These are phyloP conservation scores for Chimonanthus praecox DNA, from an alignment of 164 flowering plant species.

Conservation along the genomic window DNA sequence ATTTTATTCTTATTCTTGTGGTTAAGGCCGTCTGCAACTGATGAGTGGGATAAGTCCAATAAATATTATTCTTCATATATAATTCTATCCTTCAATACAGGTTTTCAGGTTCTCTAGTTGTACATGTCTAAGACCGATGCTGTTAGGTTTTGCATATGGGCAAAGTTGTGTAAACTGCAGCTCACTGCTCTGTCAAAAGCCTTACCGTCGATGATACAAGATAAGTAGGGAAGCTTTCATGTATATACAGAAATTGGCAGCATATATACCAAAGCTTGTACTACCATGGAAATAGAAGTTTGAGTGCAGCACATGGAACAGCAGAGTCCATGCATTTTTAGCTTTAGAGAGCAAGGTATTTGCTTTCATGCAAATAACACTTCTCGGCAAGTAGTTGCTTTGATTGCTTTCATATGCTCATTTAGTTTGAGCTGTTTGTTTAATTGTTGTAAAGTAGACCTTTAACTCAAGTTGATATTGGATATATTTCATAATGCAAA, in stretches of 20 bases:
- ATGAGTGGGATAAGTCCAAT: neutral
- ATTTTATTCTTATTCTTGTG: constrained; percentile 29
- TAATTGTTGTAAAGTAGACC: neutral
- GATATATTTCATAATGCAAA: too few relatives aligned
- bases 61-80: neutral
- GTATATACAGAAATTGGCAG: constrained; percentile 3
- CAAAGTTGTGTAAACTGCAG: constrained; percentile 10
- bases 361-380: constrained; percentile 3
- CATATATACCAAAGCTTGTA: constrained; percentile 1
- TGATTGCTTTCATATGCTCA: constrained; percentile 1
- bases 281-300: neutral
- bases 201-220: neutral
- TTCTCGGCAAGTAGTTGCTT: constrained; percentile 2
- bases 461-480: neutral
- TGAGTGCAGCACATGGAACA: neutral
- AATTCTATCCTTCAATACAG: neutral
- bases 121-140: neutral
- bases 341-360: constrained; percentile 1
- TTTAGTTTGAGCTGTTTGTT: constrained; percentile 2
- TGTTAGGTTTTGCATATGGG: neutral
- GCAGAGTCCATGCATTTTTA: neutral
- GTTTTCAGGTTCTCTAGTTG: neutral
- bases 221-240: neutral
- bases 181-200: constrained; percentile 3
- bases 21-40: constrained; percentile 63